phyloP scores from a whole-genome alignment of 257 asterid genomes.

The Plantago ovata region DNA sequence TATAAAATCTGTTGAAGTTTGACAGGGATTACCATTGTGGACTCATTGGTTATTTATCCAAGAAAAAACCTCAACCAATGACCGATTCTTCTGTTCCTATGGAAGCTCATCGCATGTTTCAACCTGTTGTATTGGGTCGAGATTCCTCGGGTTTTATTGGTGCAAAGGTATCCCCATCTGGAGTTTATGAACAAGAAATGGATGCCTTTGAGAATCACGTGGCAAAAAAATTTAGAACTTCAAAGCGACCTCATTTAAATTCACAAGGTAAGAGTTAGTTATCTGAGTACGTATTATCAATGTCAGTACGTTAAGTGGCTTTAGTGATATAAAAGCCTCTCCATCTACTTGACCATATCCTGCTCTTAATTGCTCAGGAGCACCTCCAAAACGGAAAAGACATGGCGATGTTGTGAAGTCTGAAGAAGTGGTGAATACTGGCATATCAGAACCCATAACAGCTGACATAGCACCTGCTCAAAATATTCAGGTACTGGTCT shows the following conservation, averaged over 20 bases:
- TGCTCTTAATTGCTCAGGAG: slow-evolving; percentile 29
- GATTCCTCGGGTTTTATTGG: slow-evolving; percentile 30
- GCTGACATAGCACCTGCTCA: slow-evolving; percentile 20
- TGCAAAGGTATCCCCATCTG: slow-evolving; percentile 28
- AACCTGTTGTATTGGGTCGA: slow-evolving; percentile 43
- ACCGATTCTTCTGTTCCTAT: slow-evolving; percentile 25
- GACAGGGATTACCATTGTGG: slow-evolving; percentile 77
- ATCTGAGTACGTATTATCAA: slow-evolving; percentile 4
- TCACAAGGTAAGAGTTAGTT: slow-evolving; percentile 23
- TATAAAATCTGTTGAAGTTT: slow-evolving; percentile 19
- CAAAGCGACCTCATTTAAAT: slow-evolving; percentile 21
- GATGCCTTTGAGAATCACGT: slow-evolving; percentile 19
- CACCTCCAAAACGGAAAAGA: slow-evolving; percentile 47
- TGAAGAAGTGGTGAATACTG: slow-evolving; percentile 42
- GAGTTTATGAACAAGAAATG: slow-evolving; percentile 20
- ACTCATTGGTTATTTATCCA: slow-evolving; percentile 59
- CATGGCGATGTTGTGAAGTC: slow-evolving; percentile 33
- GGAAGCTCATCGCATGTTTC: slow-evolving; percentile 29
- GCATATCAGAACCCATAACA: slow-evolving; percentile 22
- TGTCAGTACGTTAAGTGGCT: slow-evolving; percentile 11
- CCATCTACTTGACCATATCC: slow-evolving; percentile 4
- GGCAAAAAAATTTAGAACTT: slow-evolving; percentile 23
- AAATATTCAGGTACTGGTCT: slow-evolving; percentile 30
- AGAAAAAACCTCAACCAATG: slow-evolving; percentile 32
- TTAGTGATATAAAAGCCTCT: neutral